These are phyloP conservation scores for Pythium aphanidermatum DNA, from an alignment of 352 stramenopile species.

Conservation along the genomic window DNA sequence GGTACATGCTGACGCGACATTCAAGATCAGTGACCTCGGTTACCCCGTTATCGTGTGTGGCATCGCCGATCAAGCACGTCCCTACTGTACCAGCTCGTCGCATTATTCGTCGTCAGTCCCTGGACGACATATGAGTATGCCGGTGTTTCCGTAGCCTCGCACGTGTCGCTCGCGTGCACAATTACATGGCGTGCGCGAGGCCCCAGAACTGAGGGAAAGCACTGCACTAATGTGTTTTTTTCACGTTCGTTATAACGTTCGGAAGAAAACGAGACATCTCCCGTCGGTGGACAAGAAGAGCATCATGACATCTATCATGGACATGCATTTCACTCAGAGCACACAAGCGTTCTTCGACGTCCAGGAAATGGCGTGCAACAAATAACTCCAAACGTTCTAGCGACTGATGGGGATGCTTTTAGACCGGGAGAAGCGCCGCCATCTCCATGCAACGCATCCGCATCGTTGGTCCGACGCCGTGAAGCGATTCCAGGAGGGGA, in stretches of 20 bases:
- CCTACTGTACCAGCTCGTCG: slow-evolving; percentile 2
- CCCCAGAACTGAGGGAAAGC: too few relatives aligned
- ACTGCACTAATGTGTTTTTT: slow-evolving; percentile 10
- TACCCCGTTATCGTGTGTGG: slow-evolving; percentile 12
- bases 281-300: neutral
- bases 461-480: too few relatives aligned
- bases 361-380: neutral
- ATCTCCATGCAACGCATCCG: too few relatives aligned
- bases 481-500: neutral
- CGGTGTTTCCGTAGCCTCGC: neutral
- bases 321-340: slow-evolving; percentile 13
- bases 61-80: slow-evolving; percentile 4
- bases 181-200: neutral
- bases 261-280: slow-evolving; percentile 1
- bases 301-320: slow-evolving; percentile 3
- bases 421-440: too few relatives aligned
- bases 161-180: neutral
- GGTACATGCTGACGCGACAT: slow-evolving; percentile 3
- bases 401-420: neutral
- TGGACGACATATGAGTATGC: neutral
- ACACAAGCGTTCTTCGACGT: neutral
- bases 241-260: slow-evolving; percentile 12
- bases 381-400: slow-evolving; percentile 1
- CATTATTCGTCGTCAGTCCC: slow-evolving; percentile 5
- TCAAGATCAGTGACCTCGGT: slow-evolving; percentile 4